These are phyloP conservation scores for Galeopsis tetrahit DNA, from an alignment of 257 asterid species.

Conservation along the genomic window DNA sequence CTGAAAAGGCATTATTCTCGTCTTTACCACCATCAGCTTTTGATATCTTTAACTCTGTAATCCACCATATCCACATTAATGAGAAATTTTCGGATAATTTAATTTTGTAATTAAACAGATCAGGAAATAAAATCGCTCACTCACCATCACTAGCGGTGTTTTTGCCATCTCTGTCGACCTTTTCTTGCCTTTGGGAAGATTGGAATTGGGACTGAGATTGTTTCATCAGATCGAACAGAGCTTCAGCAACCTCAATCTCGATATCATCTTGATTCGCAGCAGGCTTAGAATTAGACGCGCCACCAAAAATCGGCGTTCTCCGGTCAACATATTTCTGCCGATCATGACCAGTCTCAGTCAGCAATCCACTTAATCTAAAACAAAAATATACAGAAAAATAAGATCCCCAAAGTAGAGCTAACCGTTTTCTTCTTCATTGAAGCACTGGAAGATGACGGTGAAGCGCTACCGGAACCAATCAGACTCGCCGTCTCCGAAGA, in stretches of 20 bases:
- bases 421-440: slow-evolving; percentile 50
- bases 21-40: slow-evolving; percentile 46
- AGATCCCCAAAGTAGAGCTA: slow-evolving; percentile 28
- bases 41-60: slow-evolving; percentile 44
- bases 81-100: slow-evolving; percentile 5
- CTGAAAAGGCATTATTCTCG: slow-evolving; percentile 40
- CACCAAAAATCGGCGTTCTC: slow-evolving; percentile 32
- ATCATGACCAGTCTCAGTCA: slow-evolving; percentile 28
- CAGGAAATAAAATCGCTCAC: neutral
- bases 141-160: slow-evolving; percentile 36
- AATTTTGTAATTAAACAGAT: slow-evolving; percentile 21
- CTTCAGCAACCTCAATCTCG: slow-evolving; percentile 79
- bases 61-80: slow-evolving; percentile 48
- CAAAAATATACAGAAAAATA: neutral
- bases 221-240: slow-evolving; percentile 71
- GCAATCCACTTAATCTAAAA: neutral
- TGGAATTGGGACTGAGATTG: slow-evolving; percentile 48
- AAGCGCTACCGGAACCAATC: slow-evolving; percentile 31
- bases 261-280: slow-evolving; percentile 53
- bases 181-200: slow-evolving; percentile 40
- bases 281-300: slow-evolving; percentile 34
- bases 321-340: slow-evolving; percentile 49
- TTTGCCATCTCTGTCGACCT: slow-evolving; percentile 35
- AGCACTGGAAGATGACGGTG: slow-evolving; percentile 46
- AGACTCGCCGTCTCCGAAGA: slow-evolving; percentile 36